Evolutionary conservation across 306 rosid species (phyloP).

Genomic region (Mucuna pruriens): DNA sequence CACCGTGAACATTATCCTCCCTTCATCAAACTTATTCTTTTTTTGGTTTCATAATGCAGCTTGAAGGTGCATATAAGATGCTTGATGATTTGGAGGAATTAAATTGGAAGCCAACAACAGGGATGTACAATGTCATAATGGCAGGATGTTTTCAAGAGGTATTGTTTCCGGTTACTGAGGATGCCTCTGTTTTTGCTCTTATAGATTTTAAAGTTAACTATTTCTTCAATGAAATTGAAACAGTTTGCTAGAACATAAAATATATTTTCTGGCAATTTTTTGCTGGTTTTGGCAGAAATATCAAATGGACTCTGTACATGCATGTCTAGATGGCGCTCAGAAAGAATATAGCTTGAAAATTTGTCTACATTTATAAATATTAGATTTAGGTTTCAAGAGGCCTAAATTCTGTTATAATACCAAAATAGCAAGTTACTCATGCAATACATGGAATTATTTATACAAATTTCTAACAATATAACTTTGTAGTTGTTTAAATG

Average conservation of each 20-base stretch:
- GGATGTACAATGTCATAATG: conserved; percentile 72
- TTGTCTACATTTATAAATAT: background rate
- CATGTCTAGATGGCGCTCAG: background rate
- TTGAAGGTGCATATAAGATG: conserved; percentile 60
- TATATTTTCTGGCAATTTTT: conserved; percentile 8
- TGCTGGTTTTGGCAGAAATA: background rate
- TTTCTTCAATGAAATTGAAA: conserved; percentile 22
- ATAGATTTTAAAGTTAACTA: background rate
- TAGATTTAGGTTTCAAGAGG: background rate
- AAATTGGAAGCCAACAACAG: conserved; percentile 45
- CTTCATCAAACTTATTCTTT: conserved; percentile 21
- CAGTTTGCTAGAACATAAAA: background rate
- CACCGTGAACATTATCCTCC: conserved; percentile 26
- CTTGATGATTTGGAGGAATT: conserved; percentile 55
- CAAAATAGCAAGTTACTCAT: background rate
- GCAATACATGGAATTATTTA: background rate
- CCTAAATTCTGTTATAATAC: background rate
- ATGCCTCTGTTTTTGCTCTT: background rate
- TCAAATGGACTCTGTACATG: background rate
- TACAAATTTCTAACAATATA: background rate
- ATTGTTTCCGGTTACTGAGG: conserved; percentile 25
- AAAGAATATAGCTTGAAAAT: conserved; percentile 1
- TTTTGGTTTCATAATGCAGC: conserved; percentile 49
- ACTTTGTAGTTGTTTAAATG: background rate
- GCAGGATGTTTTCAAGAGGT: conserved; percentile 75